Base-by-base conservation (phyloP, 495 filamentous ascomycete species). In the Penicillium steckii region DNA sequence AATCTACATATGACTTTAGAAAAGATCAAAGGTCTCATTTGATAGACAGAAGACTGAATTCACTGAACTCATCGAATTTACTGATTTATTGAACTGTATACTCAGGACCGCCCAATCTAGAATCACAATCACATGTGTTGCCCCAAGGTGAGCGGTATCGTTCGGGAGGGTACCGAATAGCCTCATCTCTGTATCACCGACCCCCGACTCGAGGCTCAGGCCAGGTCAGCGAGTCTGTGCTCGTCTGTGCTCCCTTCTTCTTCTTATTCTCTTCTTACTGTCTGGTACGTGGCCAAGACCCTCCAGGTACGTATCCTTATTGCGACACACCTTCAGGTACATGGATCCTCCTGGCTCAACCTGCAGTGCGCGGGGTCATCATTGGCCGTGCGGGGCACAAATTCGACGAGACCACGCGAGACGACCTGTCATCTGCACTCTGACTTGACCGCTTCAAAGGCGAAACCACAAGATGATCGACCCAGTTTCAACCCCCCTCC, bases 381-480 rank as follows among this genome's bases (percentile, higher is more conserved):
- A 58, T 58, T 58, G 55, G 55, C 23, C 26, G 10, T 33, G 51
- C 45, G 45, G 52, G 38, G 38, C 18, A 21, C 38, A 41, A 41
- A 41, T 24, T 46, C 30, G 44, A 43, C 25, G 19, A 56, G 60
- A 19, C 38, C 38, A 41, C 38, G 38, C 18, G 38, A 17, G 38
- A 21, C 18, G 21, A 63, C 60, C 50, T 57, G 44, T 57, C 50
- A 57, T 57, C 55, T 56, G 53, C 33, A 15, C 13, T 23, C 21
- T n/a, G n/a, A 25, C 42, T 41, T 49, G 50, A 60, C 57, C 57
- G 59, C 62, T 65, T 43, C 38, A 61, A 62, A 59, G 59, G 62
- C 59, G 56, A 62, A 51, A 23, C 19, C 6, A 35, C 10, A 13
- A 8, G 18, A 41, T 3, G 38, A 41, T 41, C 38, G 9, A n/a